phyloP scores from a whole-genome alignment of 2,329 filamentous ascomycete species.

The Apiospora pterosperma region DNA sequence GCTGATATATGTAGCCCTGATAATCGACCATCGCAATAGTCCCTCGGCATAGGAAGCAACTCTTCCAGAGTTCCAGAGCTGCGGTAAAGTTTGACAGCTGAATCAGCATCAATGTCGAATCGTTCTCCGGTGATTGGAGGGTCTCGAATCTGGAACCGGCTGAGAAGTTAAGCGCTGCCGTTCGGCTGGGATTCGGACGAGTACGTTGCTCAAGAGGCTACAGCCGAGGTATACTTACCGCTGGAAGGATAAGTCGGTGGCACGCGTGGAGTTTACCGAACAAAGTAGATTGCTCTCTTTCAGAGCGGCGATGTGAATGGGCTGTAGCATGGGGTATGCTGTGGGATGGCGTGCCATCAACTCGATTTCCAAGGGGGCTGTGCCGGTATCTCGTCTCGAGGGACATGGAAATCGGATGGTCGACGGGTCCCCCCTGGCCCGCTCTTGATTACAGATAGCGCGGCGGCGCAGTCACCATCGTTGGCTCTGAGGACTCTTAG shows the following conservation, averaged over 20 bases:
- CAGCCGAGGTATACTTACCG: not conserved
- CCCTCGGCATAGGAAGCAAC: not conserved
- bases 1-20: conserved; percentile 22
- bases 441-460: not conserved
- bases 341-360: not conserved
- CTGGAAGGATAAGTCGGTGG: not conserved
- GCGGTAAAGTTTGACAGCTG: conserved; percentile 4
- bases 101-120: conserved; percentile 2
- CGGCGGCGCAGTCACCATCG: not conserved
- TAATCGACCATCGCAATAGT: conserved; percentile 26
- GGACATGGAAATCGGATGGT: not conserved
- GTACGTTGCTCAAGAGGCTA: not conserved
- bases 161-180: not conserved
- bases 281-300: not conserved
- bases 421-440: not conserved
- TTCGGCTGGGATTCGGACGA: not conserved
- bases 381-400: not conserved
- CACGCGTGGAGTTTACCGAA: not conserved
- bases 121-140: not conserved
- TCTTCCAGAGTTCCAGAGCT: not conserved
- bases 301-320: not conserved
- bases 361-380: not conserved
- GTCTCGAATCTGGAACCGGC: not conserved
- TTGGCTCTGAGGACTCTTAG: not conserved
- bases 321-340: conserved; percentile 1